A percentile compares a stretch with the other conserved stretches of the same genome.
phyloP scores from a whole-genome alignment of 1,284 basidiomycete species.

The Wolfiporia cocos region DNA sequence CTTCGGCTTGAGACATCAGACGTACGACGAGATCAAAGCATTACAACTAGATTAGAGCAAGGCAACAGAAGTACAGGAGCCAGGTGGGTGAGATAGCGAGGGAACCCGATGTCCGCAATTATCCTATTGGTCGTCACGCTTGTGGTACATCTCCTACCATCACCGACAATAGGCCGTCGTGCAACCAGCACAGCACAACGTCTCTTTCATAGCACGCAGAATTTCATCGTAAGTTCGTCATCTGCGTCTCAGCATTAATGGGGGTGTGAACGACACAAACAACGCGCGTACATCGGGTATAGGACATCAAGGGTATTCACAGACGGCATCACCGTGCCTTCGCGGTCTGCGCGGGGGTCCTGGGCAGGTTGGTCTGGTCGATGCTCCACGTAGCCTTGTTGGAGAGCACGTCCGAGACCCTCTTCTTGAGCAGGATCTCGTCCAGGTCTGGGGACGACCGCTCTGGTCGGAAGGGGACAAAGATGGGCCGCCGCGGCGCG shows the following conservation, averaged over 20 bases:
- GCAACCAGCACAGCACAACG: too few species aligned
- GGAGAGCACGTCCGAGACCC: conserved; percentile 24
- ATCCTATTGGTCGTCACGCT: conserved; percentile 6
- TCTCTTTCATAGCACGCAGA: background rate
- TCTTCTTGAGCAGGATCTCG: conserved; percentile 47
- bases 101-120: too few species aligned
- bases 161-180: too few species aligned
- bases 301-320: conserved; percentile 18
- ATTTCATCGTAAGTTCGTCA: conserved; percentile 6
- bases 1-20: background rate
- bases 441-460: conserved; percentile 51
- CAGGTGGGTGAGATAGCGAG: too few species aligned
- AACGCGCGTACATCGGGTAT: conserved; percentile 14
- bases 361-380: conserved; percentile 19
- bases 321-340: conserved; percentile 17
- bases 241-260: conserved; percentile 3
- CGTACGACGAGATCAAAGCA: background rate
- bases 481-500: conserved; percentile 34
- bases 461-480: conserved; percentile 49
- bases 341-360: conserved; percentile 7
- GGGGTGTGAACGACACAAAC: too few species aligned
- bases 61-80: too few species aligned
- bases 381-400: conserved; percentile 30
- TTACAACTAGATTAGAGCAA: too few species aligned
- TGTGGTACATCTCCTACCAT: background rate